phyloP scores from a whole-genome alignment of 139 green algal species.

The Gonium pectorale region DNA sequence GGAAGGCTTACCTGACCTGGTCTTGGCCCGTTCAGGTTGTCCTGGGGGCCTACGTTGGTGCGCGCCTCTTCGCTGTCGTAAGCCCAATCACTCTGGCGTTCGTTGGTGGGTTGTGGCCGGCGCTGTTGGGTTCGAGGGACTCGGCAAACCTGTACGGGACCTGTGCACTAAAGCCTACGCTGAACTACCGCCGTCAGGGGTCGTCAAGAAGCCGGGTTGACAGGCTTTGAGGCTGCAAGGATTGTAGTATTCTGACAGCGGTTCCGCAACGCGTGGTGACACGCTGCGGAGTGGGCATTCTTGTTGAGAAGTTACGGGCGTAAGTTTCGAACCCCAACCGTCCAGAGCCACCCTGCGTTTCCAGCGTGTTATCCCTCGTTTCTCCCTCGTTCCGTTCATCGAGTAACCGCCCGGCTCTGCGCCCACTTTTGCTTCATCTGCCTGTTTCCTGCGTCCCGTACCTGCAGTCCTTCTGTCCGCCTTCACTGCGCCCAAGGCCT shows the following conservation, averaged over 20 bases:
- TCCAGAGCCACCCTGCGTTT: no score
- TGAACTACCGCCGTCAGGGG: background rate
- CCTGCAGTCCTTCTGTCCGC: conserved; percentile 38
- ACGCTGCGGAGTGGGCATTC: no score
- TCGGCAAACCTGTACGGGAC: background rate
- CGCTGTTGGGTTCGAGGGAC: background rate
- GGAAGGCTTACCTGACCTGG: no score
- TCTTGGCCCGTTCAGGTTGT: background rate
- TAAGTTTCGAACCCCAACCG: no score
- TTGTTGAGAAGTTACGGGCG: no score
- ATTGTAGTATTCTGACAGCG: background rate
- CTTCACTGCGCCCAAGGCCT: conserved; percentile 56
- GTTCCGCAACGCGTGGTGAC: no score
- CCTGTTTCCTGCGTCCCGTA: background rate
- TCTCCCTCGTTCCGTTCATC: background rate
- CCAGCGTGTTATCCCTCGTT: background rate
- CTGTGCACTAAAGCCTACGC: background rate
- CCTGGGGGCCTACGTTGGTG: background rate
- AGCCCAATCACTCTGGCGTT: conserved; percentile 5
- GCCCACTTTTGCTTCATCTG: background rate
- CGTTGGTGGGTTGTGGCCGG: background rate
- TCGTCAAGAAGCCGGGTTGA: no score
- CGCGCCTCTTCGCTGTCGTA: conserved; percentile 13
- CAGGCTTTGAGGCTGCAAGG: background rate
- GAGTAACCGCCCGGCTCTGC: background rate